These are phyloP conservation scores for Pichia kluyveri DNA, from an alignment of 805 yeast species.

Conservation along the genomic window DNA sequence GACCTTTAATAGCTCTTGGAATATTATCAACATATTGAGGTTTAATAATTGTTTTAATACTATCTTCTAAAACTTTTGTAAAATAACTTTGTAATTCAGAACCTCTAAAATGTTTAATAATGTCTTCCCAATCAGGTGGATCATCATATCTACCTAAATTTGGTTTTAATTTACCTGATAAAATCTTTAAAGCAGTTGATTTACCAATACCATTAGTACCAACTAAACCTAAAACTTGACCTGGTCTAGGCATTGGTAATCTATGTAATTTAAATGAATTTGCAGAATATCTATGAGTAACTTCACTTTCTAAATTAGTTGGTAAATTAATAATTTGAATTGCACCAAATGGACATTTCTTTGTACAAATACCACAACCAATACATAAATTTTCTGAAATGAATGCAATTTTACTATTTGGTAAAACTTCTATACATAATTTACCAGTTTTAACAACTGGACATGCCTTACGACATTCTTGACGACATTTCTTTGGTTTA, in stretches of 20 bases:
- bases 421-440: constrained; percentile 92
- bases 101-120: constrained; percentile 87
- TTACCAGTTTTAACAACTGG: constrained; percentile 98
- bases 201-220: constrained; percentile 99
- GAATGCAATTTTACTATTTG: constrained; percentile 85
- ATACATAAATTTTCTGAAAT: constrained; percentile 91
- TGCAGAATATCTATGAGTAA: constrained; percentile 95
- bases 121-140: constrained; percentile 97
- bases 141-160: constrained; percentile 89
- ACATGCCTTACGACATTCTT: constrained; percentile 94
- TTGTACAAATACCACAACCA: constrained; percentile 99
- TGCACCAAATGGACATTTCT: constrained; percentile 97
- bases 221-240: constrained; percentile 94
- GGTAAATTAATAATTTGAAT: constrained; percentile 93
- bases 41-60: constrained; percentile 93
- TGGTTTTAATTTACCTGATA: constrained; percentile 97
- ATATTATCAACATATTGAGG: constrained; percentile 98
- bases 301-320: constrained; percentile 84
- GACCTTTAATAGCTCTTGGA: constrained; percentile 92
- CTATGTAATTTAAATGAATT: constrained; percentile 96
- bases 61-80: constrained; percentile 87
- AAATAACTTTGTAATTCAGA: constrained; percentile 94
- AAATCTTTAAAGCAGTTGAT: constrained; percentile 90
- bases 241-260: constrained; percentile 97
- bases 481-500: constrained; percentile 97